These are phyloP conservation scores for Physcomitrellopsis africana DNA, from an alignment of 225 moss, liverwort and hornwort genomes.

Conservation along the genomic window DNA sequence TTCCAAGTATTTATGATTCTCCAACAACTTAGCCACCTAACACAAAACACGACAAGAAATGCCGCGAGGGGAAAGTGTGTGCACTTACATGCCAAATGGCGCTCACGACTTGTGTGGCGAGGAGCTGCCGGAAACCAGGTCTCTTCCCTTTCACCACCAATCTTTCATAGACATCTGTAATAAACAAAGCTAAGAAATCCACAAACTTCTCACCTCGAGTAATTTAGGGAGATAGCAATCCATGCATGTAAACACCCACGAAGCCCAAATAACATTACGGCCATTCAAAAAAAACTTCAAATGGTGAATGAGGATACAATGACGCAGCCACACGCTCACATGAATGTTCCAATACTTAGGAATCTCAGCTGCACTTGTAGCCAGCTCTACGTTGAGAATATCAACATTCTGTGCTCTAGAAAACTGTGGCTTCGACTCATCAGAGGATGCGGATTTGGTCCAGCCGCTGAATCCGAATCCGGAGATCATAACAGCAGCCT, in stretches of 20 bases:
- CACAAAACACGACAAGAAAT: not conserved
- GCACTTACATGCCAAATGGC: constrained; percentile 86
- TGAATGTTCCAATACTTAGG: constrained; percentile 92
- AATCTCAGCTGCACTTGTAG: constrained; percentile 77
- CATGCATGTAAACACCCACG: not conserved
- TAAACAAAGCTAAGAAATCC: constrained; percentile 27
- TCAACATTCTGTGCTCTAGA: constrained; percentile 79
- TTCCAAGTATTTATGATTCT: not conserved
- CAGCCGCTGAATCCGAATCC: constrained; percentile 94
- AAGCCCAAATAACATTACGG: not conserved
- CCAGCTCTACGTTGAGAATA: constrained; percentile 74
- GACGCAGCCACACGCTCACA: constrained; percentile 85
- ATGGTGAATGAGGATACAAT: constrained; percentile 54
- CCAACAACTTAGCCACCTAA: not conserved
- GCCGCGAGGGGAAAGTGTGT: not conserved
- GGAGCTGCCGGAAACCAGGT: constrained; percentile 73
- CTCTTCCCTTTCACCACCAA: constrained; percentile 57
- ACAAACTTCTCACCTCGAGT: not conserved
- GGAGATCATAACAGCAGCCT: constrained; percentile 73
- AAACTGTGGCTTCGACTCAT: constrained; percentile 52
- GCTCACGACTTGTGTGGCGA: constrained; percentile 84
- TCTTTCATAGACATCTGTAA: constrained; percentile 77
- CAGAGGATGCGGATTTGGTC: constrained; percentile 30
- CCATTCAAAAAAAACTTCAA: too few species aligned
- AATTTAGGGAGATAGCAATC: not conserved